These are phyloP conservation scores for Nakazawaea wyomingensis DNA, from an alignment of 805 yeast species.

Conservation along the genomic window DNA sequence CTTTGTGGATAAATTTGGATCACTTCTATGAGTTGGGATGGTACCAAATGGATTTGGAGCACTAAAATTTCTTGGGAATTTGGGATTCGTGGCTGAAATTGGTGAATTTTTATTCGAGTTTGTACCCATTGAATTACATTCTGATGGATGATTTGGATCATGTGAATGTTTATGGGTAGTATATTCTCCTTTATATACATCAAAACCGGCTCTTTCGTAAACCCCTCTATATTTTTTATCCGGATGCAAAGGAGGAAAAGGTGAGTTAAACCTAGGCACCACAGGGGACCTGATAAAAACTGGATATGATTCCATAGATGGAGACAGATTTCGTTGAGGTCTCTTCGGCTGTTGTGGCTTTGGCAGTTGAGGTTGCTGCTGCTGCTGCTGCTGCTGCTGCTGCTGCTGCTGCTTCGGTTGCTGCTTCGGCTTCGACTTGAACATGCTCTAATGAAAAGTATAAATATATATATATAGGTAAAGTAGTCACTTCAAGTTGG, in stretches of 20 bases:
- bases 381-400: no score
- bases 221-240: constrained; percentile 61
- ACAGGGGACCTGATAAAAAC: constrained; percentile 24
- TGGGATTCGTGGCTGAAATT: background rate
- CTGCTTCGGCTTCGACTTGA: background rate
- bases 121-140: constrained; percentile 7
- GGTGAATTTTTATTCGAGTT: constrained; percentile 5
- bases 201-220: constrained; percentile 81
- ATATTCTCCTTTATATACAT: constrained; percentile 34
- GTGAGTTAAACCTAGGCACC: constrained; percentile 37
- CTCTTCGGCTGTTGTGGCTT: constrained; percentile 16
- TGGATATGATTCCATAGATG: constrained; percentile 25
- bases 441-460: background rate
- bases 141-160: constrained; percentile 7
- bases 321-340: constrained; percentile 14
- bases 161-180: constrained; percentile 5
- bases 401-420: no score
- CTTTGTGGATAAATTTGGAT: background rate
- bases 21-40: constrained; percentile 1
- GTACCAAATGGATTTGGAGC: constrained; percentile 6
- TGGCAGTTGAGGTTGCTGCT: no score
- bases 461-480: no score
- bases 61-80: constrained; percentile 6
- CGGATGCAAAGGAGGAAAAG: constrained; percentile 69
- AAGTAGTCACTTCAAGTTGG: no score